Evolutionary conservation across 1,284 basidiomycete species (phyloP), one percentile per base, ranked within the genome.

Genomic region (Ceratobasidium theobromae): DNA sequence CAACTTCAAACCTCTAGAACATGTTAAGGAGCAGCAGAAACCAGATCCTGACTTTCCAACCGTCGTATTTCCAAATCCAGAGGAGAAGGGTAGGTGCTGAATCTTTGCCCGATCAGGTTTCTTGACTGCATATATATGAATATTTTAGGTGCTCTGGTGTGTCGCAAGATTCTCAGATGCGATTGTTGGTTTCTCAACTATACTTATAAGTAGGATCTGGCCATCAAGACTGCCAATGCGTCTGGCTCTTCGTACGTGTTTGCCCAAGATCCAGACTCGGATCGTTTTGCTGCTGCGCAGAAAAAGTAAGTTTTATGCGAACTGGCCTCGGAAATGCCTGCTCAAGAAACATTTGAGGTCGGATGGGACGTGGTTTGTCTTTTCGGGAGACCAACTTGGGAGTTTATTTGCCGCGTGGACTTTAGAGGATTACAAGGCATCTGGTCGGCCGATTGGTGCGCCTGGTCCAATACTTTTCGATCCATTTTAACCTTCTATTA

Each of bases 31-130:
- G 69, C 89, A 92, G 74, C 81, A 81, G 68, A 68, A 78, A 1
- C 89, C 92, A 1, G 86, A 94, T 75, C 90, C 91, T 3, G 84
- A 91, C 21, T 94, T 94, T 73, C 84, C 89, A 2, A 93, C 91
- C 3, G 89, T 94, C 4, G 78, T 77, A 21, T 93, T 91, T 73
- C 91, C 91, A 1, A 94, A 94, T 73, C 91, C 92, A 1, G 92
- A 94, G 74, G 91, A 94, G 75, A 87, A 89, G 77, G 92, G 89
- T 84, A 3, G 38, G 35, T 51, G 6, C 43, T 57, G 14, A n/a
- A 64, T 16, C 23, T 40, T 16, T 55, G 16, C 30, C 27, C 53
- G 21, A 54, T 28, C n/a, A 25, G 35, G 16, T 1, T 49, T 40
- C 28, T 3, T 38, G 23, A 35, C 23, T 12, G 35, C 28, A n/a